Conservation (phyloP, 2,329 filamentous ascomycete genomes). For the Fusarium agapanthi region DNA sequence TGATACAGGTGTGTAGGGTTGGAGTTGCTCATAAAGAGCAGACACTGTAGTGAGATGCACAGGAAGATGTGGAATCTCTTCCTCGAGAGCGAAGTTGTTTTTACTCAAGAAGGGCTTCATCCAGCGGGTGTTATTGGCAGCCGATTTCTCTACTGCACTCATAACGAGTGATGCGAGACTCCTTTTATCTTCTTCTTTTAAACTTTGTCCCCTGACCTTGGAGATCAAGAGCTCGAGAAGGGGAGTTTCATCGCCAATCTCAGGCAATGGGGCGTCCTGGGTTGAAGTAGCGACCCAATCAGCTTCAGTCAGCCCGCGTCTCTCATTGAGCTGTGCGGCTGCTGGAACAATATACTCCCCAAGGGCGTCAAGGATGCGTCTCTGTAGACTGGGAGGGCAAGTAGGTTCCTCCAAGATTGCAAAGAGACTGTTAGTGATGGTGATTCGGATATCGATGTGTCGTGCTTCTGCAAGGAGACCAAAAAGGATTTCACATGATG, state of each 20-base stretch:
- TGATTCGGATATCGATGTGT: constrained; percentile 46
- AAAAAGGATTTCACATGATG: constrained; percentile 42
- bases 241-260: constrained; percentile 8
- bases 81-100: constrained; percentile 39
- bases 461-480: constrained; percentile 42
- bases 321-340: constrained; percentile 45
- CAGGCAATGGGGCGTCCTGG: not conserved
- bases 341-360: constrained; percentile 41
- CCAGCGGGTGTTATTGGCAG: constrained; percentile 45
- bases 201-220: not conserved
- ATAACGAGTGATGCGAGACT: constrained; percentile 39
- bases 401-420: constrained; percentile 30
- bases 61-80: constrained; percentile 41
- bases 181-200: constrained; percentile 3
- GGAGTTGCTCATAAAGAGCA: constrained; percentile 17
- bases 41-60: constrained; percentile 15
- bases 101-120: constrained; percentile 44
- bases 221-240: constrained; percentile 15
- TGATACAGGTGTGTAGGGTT: constrained; percentile 20
- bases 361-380: constrained; percentile 40
- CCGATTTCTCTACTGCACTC: constrained; percentile 40
- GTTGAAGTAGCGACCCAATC: constrained; percentile 39
- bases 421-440: constrained; percentile 43
- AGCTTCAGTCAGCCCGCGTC: constrained; percentile 35
- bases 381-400: constrained; percentile 13